Evolutionary conservation across 116 monocot species (phyloP), one percentile per base, ranked within the genome.

Genomic region (Dioscorea cayenensis): DNA sequence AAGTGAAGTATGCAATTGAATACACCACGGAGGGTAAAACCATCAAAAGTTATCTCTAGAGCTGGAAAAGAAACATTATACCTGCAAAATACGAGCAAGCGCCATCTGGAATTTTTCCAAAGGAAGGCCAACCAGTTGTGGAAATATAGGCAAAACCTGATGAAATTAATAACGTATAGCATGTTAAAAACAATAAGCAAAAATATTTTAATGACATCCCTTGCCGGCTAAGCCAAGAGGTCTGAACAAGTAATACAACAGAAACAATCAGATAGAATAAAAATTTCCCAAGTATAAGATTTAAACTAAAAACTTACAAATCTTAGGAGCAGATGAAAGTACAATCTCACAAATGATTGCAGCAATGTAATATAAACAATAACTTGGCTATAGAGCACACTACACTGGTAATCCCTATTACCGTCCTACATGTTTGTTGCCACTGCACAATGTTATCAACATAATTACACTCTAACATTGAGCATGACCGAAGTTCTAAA

Each of bases 81-180:
- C 99, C 99, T 99, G 94, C 69, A 99, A 82, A 68, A 99, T 99
- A 55, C 89, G 91, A 80, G 94, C 99, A 64, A 99, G 82, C 66
- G 94, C 99, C 43, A 81, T 83, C 77, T 94, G 94, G 72, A 99
- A 99, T 66, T 91, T 99, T 37, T 94, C 94, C 43, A 86, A 67
- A 22, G 94, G 87, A 76, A 99, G 94, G 75, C 91, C 87, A 74
- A 94, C 84, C 18, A 99, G 89, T 27, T 80, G 76, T 52, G 94
- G 91, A 67, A 99, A 99, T 69, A 99, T 91, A 49, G 94, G 94
- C 75, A 99, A 80, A 51, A 99, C 99, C 99, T 99, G 74, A 78
- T 66, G 43, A 29, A 55, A 55, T 55, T 27, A 62, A 23, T 23
- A 23, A 7, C 22, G 3, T 23, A 11, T 65, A 35, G 11, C 35